A percentile compares a stretch with the other conserved stretches of the same genome.
Evolutionary conservation across 1,139 yeast species (phyloP).

Genomic region (Zygotorulaspora mrakii): DNA sequence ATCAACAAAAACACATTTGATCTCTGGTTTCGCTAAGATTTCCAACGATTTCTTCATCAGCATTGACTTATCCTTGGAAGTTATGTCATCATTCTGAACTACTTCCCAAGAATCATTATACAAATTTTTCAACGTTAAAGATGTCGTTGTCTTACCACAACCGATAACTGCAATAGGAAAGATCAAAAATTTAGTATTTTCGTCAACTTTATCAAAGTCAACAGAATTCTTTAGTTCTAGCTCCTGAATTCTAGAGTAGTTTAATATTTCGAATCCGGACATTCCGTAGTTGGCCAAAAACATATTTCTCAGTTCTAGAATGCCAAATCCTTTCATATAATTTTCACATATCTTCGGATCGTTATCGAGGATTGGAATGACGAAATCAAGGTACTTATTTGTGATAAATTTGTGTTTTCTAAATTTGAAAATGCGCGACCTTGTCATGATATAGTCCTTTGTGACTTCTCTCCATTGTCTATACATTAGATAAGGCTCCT

Average conservation of each 20-base stretch:
- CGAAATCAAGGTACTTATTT: conserved; percentile 64
- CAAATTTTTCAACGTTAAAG: conserved; percentile 53
- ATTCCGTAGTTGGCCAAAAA: conserved; percentile 51
- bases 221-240: conserved; percentile 36
- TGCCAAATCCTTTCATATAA: conserved; percentile 61
- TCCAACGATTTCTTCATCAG: conserved; percentile 52
- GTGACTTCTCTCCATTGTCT: conserved; percentile 90
- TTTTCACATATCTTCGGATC: conserved; percentile 45
- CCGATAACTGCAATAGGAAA: conserved; percentile 90
- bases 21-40: conserved; percentile 35
- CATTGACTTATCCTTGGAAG: conserved; percentile 45
- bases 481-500: conserved; percentile 89
- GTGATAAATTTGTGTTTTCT: conserved; percentile 58
- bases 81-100: conserved; percentile 80
- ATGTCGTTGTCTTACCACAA: conserved; percentile 89
- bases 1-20: conserved; percentile 65
- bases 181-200: conserved; percentile 52
- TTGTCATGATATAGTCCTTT: conserved; percentile 48
- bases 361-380: conserved; percentile 48
- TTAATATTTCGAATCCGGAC: conserved; percentile 45
- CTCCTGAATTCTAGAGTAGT: conserved; percentile 37
- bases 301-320: conserved; percentile 63
- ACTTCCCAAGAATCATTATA: conserved; percentile 63
- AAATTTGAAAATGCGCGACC: conserved; percentile 45
- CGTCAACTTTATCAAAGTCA: conserved; percentile 35